phyloP scores from a whole-genome alignment of 2,329 filamentous ascomycete species.

The Diaporthe capsici region DNA sequence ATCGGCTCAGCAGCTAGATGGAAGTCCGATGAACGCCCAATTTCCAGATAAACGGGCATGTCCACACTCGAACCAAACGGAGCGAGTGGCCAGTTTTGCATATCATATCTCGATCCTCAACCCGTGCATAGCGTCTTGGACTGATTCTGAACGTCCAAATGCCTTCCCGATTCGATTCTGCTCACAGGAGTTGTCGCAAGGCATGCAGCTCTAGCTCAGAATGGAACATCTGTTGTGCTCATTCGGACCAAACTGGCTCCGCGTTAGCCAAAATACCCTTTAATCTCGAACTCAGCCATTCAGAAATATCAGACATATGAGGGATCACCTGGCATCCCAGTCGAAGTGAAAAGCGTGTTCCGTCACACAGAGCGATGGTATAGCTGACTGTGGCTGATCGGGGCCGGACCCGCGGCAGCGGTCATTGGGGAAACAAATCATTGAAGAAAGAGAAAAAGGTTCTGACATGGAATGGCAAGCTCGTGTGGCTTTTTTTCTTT shows the following conservation, averaged over 20 bases:
- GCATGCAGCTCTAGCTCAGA: constrained; percentile 14
- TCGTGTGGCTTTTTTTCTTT: background rate
- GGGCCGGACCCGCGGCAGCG: constrained; percentile 5
- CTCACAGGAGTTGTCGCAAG: background rate
- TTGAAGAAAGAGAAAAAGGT: background rate
- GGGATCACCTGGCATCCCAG: background rate
- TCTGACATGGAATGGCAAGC: background rate
- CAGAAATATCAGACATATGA: background rate
- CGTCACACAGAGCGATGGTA: background rate
- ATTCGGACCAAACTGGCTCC: background rate
- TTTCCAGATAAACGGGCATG: background rate
- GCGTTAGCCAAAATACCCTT: background rate
- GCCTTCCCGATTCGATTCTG: background rate
- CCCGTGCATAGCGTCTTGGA: background rate
- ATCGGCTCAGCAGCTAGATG: background rate
- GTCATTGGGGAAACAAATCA: background rate
- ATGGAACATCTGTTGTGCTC: background rate
- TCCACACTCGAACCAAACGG: background rate
- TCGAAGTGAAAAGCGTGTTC: background rate
- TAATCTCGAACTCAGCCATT: background rate
- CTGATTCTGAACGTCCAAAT: background rate
- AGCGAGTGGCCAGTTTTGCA: background rate
- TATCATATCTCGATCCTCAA: background rate
- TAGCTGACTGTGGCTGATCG: background rate
- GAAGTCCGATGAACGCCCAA: constrained; percentile 1